Evolutionary conservation across 176 grass and related monocot genomes (phyloP).

Genomic region (Pontederia paniculata): DNA sequence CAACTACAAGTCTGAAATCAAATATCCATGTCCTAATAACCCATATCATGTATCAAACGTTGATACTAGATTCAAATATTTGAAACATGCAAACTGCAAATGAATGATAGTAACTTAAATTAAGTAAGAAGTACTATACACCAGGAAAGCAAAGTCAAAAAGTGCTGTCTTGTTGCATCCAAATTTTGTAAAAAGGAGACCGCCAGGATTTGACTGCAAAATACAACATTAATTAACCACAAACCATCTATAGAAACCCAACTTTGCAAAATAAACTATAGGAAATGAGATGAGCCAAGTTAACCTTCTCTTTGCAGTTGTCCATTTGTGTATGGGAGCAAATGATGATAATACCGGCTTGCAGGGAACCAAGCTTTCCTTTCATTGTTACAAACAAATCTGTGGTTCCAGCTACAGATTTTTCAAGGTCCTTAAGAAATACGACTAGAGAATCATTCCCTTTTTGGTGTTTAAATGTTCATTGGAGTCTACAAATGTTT

Average conservation of each 20-base stretch:
- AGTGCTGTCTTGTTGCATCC: conserved; percentile 60
- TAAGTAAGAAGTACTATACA: conserved; percentile 22
- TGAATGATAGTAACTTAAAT: background rate
- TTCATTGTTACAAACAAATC: conserved; percentile 61
- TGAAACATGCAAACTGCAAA: too few species aligned
- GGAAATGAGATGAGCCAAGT: conserved; percentile 4
- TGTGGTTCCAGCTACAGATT: conserved; percentile 54
- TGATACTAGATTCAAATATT: too few species aligned
- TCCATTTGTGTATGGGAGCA: conserved; percentile 69
- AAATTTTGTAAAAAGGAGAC: conserved; percentile 92
- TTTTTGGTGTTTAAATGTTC: too few species aligned
- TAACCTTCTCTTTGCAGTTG: conserved; percentile 84
- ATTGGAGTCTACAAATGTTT: too few species aligned
- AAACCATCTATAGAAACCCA: background rate
- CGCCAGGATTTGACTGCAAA: conserved; percentile 55
- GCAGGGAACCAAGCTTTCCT: conserved; percentile 53
- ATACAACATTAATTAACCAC: conserved; percentile 14
- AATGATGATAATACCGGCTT: conserved; percentile 72
- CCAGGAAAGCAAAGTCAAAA: conserved; percentile 80
- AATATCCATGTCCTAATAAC: too few species aligned
- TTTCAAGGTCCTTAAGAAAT: conserved; percentile 83
- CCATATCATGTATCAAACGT: too few species aligned
- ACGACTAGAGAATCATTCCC: conserved; percentile 50
- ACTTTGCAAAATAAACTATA: background rate
- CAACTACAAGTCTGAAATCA: too few species aligned